Evolutionary conservation across 805 yeast species (phyloP).

Genomic region (Priceomyces fermenticarens): DNA sequence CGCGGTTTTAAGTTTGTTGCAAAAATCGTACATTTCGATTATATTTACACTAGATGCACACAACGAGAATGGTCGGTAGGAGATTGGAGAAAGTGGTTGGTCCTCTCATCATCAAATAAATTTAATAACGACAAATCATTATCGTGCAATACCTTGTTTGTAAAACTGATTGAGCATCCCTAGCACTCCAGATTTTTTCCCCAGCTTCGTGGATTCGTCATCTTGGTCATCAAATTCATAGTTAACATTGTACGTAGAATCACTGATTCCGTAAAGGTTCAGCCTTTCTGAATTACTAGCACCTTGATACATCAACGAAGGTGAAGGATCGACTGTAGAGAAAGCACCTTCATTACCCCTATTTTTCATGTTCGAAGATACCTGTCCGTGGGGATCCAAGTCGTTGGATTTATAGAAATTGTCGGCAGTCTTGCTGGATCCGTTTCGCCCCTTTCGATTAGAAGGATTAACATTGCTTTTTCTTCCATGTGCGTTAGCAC

Average conservation of each 20-base stretch:
- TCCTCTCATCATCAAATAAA: no score
- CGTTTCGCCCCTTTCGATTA: not conserved
- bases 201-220: conserved; percentile 23
- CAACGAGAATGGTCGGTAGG: no score
- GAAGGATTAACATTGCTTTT: not conserved
- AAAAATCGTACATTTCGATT: no score
- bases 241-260: conserved; percentile 26
- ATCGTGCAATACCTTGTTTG: conserved; percentile 41
- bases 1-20: no score
- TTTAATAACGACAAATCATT: not conserved
- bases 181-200: conserved; percentile 54
- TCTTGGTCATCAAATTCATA: conserved; percentile 32
- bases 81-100: no score
- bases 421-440: conserved; percentile 1
- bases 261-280: conserved; percentile 9
- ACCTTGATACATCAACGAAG: conserved; percentile 12
- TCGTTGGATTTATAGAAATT: not conserved
- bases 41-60: no score
- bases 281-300: not conserved
- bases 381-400: not conserved
- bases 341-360: conserved; percentile 4
- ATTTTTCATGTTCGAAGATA: conserved; percentile 1
- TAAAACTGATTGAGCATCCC: conserved; percentile 82
- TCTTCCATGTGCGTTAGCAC: conserved; percentile 10
- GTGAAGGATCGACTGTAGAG: conserved; percentile 13